Evolutionary conservation across 352 stramenopile species (phyloP), one percentile per base, ranked within the genome.

Genomic region (Elongisporangium prolatum): DNA sequence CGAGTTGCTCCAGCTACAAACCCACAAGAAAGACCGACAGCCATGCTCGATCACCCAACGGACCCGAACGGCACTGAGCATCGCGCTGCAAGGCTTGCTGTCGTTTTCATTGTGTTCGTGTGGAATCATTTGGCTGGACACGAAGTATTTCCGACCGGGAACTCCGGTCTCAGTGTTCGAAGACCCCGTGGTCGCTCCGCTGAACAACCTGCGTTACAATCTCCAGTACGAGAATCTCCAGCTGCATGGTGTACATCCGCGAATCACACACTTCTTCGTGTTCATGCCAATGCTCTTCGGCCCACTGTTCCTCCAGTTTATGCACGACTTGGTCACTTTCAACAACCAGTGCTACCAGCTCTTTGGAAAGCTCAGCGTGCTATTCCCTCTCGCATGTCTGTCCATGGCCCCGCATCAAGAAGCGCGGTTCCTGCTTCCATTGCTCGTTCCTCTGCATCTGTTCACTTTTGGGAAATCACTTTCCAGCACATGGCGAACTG

Each of bases 201-300:
- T 75, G 22, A 97, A 98, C 71, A 97, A 97, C 71, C 69, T 98
- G 40, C 21, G 75, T 11, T 98, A 98, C 81, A 98, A 98, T 69
- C 74, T 88, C 11, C 80, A 97, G 61, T 70, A 82, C 58, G 72
- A 84, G 48, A 98, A 98, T 61, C 73, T 98, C 34, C 73, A 88
- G 34, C 67, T 95, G 20, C 93, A 98, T 63, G 95, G 95, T 13
- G 75, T 98, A 16, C 95, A 98, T 68, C 80, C 90, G 11, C 72
- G 88, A 20, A 68, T 87, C 50, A 97, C 89, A 2, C 95, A 98
- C 70, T 56, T 72, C 51, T 61, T 81, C 1, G 85, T 98, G 20
- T 98, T 98, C 65, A 89, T 98, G 88, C 87, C 88, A 11, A 83
- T 98, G 69, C 74, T 98, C 52, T 98, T 97, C 68, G 91, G 90